Base-by-base conservation (phyloP, 2,329 filamentous ascomycete species). In the Alternaria ventricosa region DNA sequence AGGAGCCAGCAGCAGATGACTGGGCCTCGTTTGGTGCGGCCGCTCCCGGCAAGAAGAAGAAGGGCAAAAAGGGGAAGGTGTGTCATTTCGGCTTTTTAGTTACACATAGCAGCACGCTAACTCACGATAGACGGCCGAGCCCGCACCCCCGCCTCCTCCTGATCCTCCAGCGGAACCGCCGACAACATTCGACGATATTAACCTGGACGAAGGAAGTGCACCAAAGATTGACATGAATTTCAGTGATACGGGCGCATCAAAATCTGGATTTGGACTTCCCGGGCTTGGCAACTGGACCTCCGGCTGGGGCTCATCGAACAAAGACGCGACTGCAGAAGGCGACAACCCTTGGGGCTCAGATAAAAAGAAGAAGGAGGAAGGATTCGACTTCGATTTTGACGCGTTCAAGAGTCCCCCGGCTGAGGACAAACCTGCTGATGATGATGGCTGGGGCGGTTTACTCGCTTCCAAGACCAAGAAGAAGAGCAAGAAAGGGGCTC, bases 221-320 rank as follows among this genome's bases (percentile, higher is more conserved):
- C 83, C 83, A 22, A 83, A 84, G 73, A 79, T 85, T 67, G 82
- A 84, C 63, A 76, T 85, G 64, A 81, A 80, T 64, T 82, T 84
- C 65, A 81, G 80, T 49, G 74, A 75, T 51, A 67, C 72, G 22
- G 68, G 66, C 20, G 63, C 64, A 56, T 44, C 64, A 15, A 75
- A 76, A 70, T 70, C 74, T 65, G 65, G 64, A 60, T 72, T 74
- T 47, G 65, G 71, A 41, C 70, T 78, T 55, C 51, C 63, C 33
- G 55, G 71, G 30, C 55, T 74, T 25, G 63, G 70, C 50, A 69
- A 60, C 36, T 77, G 74, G 73, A 60, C 68, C 46, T 68, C 71
- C 45, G 68, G 71, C 20, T 78, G 76, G 75, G 74, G 75, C 45
- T 61, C 61, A 13, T 66, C 67, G 8, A 71, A 69, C 55, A 67